These are phyloP conservation scores for Tetrastigma voinierianum DNA, from an alignment of 164 flowering plant genomes.

Conservation along the genomic window DNA sequence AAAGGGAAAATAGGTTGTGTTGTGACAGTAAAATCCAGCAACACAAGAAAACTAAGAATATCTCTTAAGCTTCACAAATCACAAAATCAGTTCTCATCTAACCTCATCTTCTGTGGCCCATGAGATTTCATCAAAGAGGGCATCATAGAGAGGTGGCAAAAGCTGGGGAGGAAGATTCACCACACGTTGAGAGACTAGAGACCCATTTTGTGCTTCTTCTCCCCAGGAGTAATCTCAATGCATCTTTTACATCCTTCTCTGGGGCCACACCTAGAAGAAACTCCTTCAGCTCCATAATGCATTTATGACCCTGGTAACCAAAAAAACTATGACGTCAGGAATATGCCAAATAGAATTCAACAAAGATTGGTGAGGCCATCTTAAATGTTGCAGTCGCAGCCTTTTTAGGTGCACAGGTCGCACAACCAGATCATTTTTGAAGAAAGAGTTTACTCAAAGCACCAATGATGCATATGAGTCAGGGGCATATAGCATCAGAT, in stretches of 20 bases:
- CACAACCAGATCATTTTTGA: too few species aligned
- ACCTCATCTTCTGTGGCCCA: slow-evolving; percentile 99
- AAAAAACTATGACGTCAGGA: too few species aligned
- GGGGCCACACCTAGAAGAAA: slow-evolving; percentile 57
- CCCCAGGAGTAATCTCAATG: slow-evolving; percentile 48
- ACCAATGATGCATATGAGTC: too few species aligned
- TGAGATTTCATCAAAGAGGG: slow-evolving; percentile 87
- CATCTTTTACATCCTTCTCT: slow-evolving; percentile 23
- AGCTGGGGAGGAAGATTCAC: slow-evolving; percentile 90
- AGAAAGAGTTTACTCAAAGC: too few species aligned
- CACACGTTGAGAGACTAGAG: slow-evolving; percentile 84
- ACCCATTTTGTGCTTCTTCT: slow-evolving; percentile 48
- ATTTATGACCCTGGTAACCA: slow-evolving; percentile 51
- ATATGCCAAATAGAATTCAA: too few species aligned
- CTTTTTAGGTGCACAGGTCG: too few species aligned
- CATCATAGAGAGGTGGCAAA: slow-evolving; percentile 78
- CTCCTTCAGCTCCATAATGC: slow-evolving; percentile 60
- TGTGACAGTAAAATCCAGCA: background rate
- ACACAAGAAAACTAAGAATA: background rate
- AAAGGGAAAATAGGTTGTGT: slow-evolving; percentile 8
- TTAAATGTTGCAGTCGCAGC: too few species aligned
- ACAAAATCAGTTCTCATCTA: slow-evolving; percentile 20
- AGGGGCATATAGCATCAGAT: too few species aligned
- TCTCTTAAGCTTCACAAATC: slow-evolving; percentile 11
- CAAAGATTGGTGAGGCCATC: too few species aligned